Evolutionary conservation across 306 rosid genomes (phyloP).

Genomic region (Acacia crassicarpa): DNA sequence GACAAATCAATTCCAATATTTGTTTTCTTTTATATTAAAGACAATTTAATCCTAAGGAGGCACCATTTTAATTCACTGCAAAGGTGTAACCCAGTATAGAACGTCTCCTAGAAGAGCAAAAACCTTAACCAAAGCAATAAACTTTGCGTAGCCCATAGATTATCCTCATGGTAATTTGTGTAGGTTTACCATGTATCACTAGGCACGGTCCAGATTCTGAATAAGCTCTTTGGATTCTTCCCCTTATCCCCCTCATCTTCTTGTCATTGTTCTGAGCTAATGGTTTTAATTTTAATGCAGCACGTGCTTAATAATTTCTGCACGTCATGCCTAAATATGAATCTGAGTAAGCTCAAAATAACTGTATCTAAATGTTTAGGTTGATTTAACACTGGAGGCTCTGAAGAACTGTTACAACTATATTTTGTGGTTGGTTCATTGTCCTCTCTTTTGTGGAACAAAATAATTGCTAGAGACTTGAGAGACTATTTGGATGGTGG

Average conservation of each 20-base stretch:
- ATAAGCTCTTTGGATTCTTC: neutral
- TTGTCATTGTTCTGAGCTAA: neutral
- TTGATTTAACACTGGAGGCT: neutral
- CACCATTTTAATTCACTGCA: neutral
- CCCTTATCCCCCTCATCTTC: neutral
- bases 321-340: neutral
- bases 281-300: neutral
- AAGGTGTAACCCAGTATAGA: neutral
- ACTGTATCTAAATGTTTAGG: neutral
- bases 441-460: neutral
- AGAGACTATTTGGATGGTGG: too few relatives aligned
- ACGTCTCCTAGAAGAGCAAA: neutral
- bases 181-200: neutral
- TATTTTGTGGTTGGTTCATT: neutral
- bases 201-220: neutral
- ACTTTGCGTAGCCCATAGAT: neutral
- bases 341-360: neutral
- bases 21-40: neutral
- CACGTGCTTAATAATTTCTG: neutral
- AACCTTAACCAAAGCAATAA: neutral
- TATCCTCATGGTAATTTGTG: neutral
- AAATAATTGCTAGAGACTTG: neutral
- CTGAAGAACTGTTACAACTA: neutral
- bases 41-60: neutral
- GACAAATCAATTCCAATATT: slow-evolving; percentile 20